Evolutionary conservation across 306 rosid species (phyloP), one percentile per base, ranked within the genome.

Genomic region (Gastrolobium villosum): DNA sequence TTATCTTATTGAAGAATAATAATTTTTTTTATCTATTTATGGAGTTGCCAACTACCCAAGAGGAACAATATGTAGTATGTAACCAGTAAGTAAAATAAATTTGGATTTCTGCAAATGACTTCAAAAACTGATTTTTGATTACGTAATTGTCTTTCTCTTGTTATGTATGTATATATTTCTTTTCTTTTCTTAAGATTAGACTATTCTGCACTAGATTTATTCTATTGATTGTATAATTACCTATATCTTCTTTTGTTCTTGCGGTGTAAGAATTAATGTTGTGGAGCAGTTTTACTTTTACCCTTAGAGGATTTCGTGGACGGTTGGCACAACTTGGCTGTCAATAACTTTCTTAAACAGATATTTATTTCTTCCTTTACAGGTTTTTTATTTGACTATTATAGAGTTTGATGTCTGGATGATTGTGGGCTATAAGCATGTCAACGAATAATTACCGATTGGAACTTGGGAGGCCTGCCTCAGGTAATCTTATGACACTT

Each of bases 381-480:
- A 65, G 84, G 68, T 72, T 59, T 41, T 77, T 59, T 53, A 71
- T 41, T 68, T 60, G 81, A 72, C 64, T 53, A 41, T 77, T 61
- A 70, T 65, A 31, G 82, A 75, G 71, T 53, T 46, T 72, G 50
- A 67, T 49, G 46, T 39, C 75, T 84, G 84, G 84, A 89, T 81
- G 88, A 65, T 76, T 67, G 81, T 59, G 70, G 50, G 20, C 60
- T 77, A 70, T 36, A 59, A 79, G 65, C 55, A 30, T 70, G 81
- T 85, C 82, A 74, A 84, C 78, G 87, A 84, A 71, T 86, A 63
- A 85, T 64, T 65, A 62, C 10, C 82, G 81, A 15, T 65, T 74
- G 88, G 94, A 82, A 50, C 84, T 83, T 69, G 91, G 87, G 82
- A 86, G 87, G 80, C 89, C 90, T 70, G 76, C 85, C 50, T 88